Percentiles rank a stretch among this genome's conserved stretches.
Conservation (phyloP, 805 yeast species). For the Myxozyma neglecta region DNA sequence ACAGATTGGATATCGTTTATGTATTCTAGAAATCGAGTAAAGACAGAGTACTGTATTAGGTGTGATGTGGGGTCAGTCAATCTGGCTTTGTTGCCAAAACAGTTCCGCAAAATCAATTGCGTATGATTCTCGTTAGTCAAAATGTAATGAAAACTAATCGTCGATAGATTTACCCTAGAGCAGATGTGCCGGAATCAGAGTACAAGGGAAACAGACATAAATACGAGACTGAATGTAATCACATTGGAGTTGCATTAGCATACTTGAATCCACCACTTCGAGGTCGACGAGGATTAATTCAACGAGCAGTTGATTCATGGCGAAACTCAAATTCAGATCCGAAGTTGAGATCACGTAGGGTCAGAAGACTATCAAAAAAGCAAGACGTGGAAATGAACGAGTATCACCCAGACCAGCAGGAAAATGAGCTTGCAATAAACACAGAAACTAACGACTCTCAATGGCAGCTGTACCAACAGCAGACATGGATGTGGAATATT, state of each 20-base stretch:
- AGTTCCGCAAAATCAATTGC: slow-evolving; percentile 46
- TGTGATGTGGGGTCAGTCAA: slow-evolving; percentile 41
- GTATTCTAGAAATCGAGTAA: slow-evolving; percentile 39
- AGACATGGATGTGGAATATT: too few relatives aligned
- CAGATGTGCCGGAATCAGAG: slow-evolving; percentile 46
- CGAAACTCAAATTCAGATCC: slow-evolving; percentile 49
- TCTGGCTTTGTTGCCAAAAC: slow-evolving; percentile 34
- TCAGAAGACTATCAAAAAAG: slow-evolving; percentile 39
- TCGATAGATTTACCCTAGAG: slow-evolving; percentile 52
- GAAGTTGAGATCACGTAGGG: slow-evolving; percentile 47
- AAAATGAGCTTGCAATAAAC: not conserved
- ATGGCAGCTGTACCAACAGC: too few relatives aligned
- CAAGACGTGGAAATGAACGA: not conserved
- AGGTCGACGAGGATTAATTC: slow-evolving; percentile 49
- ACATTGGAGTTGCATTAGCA: slow-evolving; percentile 51
- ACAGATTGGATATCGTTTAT: slow-evolving; percentile 40
- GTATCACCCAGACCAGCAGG: not conserved
- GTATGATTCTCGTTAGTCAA: too few relatives aligned
- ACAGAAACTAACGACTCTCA: too few relatives aligned
- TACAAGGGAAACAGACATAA: slow-evolving; percentile 49
- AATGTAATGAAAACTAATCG: too few relatives aligned
- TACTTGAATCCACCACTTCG: slow-evolving; percentile 47
- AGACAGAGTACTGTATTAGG: slow-evolving; percentile 38
- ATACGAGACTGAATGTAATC: slow-evolving; percentile 52
- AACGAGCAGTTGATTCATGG: slow-evolving; percentile 56